Base-by-base conservation (phyloP, 257 asterid species). In the Nicotiana otophora region DNA sequence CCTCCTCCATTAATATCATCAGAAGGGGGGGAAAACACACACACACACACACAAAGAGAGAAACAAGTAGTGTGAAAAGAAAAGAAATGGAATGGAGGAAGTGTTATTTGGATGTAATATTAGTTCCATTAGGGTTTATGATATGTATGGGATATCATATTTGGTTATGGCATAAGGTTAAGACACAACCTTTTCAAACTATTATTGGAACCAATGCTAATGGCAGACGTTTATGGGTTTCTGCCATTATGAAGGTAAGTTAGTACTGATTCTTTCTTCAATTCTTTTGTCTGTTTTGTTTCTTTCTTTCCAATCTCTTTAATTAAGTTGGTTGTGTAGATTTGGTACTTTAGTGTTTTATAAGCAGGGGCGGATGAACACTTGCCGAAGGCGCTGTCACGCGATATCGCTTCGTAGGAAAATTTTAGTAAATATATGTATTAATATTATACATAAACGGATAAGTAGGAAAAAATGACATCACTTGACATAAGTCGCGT, bases 181-280 rank as follows among this genome's bases (percentile, higher is more conserved):
- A 95, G 1, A 91, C 92, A 0, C 92, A 91, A 5, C 99, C 99
- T 0, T 85, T 92, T 39, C 78, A 90, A 1, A 95, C 99, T 34
- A 87, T 90, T 90, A 88, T 93, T 81, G 99, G 98, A 36, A 91
- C 91, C 1, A 95, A 95, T 80, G 90, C 97, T 14, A 89, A 63
- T 4, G 97, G 92, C 82, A 95, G 99, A 10, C 91, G 98, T 17
- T 88, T 90, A 42, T 95, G 97, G 99, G 99, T 93, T 34, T 82
- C 95, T 26, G 90, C 98, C 82, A 95, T 95, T 26, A 93, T 95
- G 94, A 91, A 93, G 97, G 99, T 95, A 87, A 39, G 30, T 6
- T 58, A 58, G 28, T 58, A 7, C 64, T 58, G 2, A 3, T 12
- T 16, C 20, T 53, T 53, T 53, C 58, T 53, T 15, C 19, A 53